Conservation (phyloP, 164 flowering plant species). For the Warburgia ugandensis region DNA sequence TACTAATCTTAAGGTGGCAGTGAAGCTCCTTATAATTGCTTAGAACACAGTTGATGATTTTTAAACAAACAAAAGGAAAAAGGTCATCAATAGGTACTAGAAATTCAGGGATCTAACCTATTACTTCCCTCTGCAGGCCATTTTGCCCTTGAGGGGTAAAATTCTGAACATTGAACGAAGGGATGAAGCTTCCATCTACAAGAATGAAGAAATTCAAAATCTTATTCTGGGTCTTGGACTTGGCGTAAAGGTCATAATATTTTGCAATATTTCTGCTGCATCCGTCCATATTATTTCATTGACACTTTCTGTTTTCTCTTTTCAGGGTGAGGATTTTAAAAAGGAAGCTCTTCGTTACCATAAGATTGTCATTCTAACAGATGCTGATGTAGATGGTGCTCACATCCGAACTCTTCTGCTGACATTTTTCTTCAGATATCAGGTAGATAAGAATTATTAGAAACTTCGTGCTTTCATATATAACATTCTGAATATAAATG, state of each 20-base stretch:
- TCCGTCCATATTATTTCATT: not conserved
- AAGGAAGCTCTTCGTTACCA: slow-evolving; percentile 91
- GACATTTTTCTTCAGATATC: slow-evolving; percentile 97
- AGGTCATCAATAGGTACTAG: too few relatives aligned
- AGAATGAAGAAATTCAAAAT: slow-evolving; percentile 91
- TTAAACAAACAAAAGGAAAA: too few relatives aligned
- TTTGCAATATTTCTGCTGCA: not conserved
- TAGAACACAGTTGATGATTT: too few relatives aligned
- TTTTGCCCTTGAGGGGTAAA: slow-evolving; percentile 94
- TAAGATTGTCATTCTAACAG: slow-evolving; percentile 89
- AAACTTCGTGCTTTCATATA: not conserved
- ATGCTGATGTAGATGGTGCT: slow-evolving; percentile 99
- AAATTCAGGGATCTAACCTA: not conserved
- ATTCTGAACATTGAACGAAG: slow-evolving; percentile 82
- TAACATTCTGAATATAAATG: too few relatives aligned
- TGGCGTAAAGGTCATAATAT: slow-evolving; percentile 74
- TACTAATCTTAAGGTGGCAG: too few relatives aligned
- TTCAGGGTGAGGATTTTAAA: slow-evolving; percentile 90
- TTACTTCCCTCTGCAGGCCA: slow-evolving; percentile 45
- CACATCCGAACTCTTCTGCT: slow-evolving; percentile 88
- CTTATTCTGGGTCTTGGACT: slow-evolving; percentile 88
- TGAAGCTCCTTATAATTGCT: too few relatives aligned
- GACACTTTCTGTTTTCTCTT: slow-evolving; percentile 2
- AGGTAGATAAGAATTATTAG: slow-evolving; percentile 37
- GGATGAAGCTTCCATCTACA: slow-evolving; percentile 96